Evolutionary conservation across 176 grass and related monocot genomes (phyloP), one percentile per base, ranked within the genome.

Genomic region (Oryza nivara): DNA sequence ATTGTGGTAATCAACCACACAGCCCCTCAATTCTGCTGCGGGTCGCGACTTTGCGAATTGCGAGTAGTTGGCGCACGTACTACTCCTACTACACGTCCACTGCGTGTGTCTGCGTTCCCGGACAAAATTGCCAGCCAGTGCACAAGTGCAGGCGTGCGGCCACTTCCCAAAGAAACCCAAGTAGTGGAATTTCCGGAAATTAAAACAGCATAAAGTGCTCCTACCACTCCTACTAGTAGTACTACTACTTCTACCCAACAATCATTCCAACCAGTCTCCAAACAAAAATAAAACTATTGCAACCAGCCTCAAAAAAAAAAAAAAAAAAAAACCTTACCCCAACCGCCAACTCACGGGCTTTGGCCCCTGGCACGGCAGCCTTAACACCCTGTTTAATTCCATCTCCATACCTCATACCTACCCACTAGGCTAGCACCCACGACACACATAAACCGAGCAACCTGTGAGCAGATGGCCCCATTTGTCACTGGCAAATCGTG

Each of bases 341-440:
- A 75, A 68, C 85, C 63, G 54, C 78, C 85, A 34, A 22, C 11
- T 45, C 85, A 87, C 78, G 78, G 78, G 78, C 61, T 75, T 65
- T 46, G 70, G 70, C 56, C 56, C 40, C 11, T 25, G 40, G 58
- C 81, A 26, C 0, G 14, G 45, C 43, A 51, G 72, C 52, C 52
- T 70, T 22, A n/a, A 45, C 7, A 1, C 44, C 74, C 12, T 78
- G 36, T 85, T 77, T 77, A 78, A 70, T 63, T 79, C 75, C 9
- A 51, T 23, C 9, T n/a, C 20, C 34, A 7, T 51, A 51, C 41
- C 56, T 20, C 34, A 7, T 51, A 65, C 41, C 56, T 22, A 74
- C 20, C 52, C 43, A n/a, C 23, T 35, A 13, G 44, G 2, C 46
- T 48, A 48, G 11, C 11, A 48, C 45, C 45, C 2, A 22, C 40